Percentiles rank a stretch among this genome's conserved stretches.
Conservation (phyloP, 2,329 filamentous ascomycete species). For the Remersonia thermophila region DNA sequence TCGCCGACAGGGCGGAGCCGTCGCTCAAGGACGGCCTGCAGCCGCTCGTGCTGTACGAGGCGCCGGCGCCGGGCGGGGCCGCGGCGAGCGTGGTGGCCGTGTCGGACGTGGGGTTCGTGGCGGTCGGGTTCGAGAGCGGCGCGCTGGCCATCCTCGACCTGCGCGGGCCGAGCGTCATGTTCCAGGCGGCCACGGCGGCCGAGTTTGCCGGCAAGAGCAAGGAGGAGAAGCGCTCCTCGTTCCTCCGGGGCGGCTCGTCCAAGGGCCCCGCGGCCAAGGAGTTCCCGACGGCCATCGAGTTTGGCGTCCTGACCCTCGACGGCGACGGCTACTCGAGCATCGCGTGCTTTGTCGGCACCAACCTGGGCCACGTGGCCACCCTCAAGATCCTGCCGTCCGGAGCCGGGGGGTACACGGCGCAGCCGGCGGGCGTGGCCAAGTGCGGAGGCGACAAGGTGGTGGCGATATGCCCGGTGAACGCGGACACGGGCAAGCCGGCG, state of each 20-base stretch:
- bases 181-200: conserved; percentile 50
- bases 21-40: conserved; percentile 54
- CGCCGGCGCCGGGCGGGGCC: conserved; percentile 46
- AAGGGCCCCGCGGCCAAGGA: conserved; percentile 38
- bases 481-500: conserved; percentile 64
- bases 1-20: conserved; percentile 59
- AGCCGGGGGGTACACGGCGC: conserved; percentile 54
- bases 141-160: conserved; percentile 74
- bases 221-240: conserved; percentile 62
- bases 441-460: conserved; percentile 58
- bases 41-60: conserved; percentile 69
- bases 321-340: conserved; percentile 95
- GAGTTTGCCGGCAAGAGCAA: conserved; percentile 51
- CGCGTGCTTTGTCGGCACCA: conserved; percentile 81
- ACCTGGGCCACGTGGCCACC: conserved; percentile 68
- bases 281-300: conserved; percentile 73
- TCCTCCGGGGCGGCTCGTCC: conserved; percentile 44
- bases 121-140: conserved; percentile 73
- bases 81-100: conserved; percentile 67
- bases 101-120: conserved; percentile 89
- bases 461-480: conserved; percentile 65
- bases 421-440: conserved; percentile 54
- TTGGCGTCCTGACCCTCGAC: conserved; percentile 85
- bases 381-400: conserved; percentile 78
- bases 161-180: conserved; percentile 75